Base-by-base conservation (phyloP, 768 basidiomycete genomes). In the Gyrodon lividus region DNA sequence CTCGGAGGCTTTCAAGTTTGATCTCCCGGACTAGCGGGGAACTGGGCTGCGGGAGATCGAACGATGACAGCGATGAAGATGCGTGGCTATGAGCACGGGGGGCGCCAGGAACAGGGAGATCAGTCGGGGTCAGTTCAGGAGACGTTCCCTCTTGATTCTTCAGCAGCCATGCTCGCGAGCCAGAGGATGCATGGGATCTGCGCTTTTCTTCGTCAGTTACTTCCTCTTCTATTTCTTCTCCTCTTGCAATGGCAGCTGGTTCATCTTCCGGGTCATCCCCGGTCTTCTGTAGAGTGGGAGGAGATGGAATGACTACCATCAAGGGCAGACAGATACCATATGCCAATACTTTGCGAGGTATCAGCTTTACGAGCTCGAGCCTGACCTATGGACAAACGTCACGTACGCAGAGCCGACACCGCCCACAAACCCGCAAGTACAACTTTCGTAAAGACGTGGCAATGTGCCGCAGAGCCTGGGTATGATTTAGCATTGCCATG, bases 361-460 rank as follows among this genome's bases (percentile, higher is more conserved):
- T 52, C 22, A 42, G 31, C 17, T 51, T 39, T 17, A 38, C 23
- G 20, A 38, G 16, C 12, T 28, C 35, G 14, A 5, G 8, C 19
- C 22, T 14, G 20, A 13, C 46, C 46, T 23, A 26, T 44, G 49
- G 1, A n/a, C 46, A 34, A 51, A 40, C 9, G 28, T 45, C 31
- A 67, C 71, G 56, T 61, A 77, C 75, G 48, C 35, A 75, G 61
- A 23, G 61, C 71, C 19, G 69, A 60, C 26, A 70, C 60, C 3
- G 58, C 48, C 66, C 68, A 73, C 24, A 68, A 64, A 19, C 63
- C 69, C 51, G 64, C 63, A 6, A 70, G 60, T 37, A 68, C 63
- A 7, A 56, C 50, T 20, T 60, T 61, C 14, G 66, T 63, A 26
- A 71, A 57, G 24, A 52, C 52, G 50, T 64, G 65, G 52, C 75